Percentiles rank a stretch among this genome's conserved stretches.
phyloP scores from a whole-genome alignment of 768 basidiomycete genomes.

The Rhizopogon vesiculosus region DNA sequence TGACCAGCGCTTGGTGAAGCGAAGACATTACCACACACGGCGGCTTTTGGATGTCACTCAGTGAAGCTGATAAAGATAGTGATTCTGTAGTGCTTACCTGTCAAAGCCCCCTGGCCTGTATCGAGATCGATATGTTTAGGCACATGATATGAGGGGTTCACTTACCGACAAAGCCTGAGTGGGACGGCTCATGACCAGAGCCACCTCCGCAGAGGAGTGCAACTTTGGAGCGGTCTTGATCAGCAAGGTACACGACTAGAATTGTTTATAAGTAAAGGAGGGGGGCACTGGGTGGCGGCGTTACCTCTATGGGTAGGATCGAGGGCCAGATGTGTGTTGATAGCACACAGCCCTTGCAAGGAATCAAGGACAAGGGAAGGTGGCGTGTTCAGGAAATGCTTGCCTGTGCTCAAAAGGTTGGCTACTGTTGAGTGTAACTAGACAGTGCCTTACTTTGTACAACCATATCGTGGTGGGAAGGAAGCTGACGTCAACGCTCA shows the following conservation, averaged over 20 bases:
- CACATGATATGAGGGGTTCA: background rate
- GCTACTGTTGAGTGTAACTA: background rate
- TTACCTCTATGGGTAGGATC: slow-evolving; percentile 71
- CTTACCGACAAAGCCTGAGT: slow-evolving; percentile 85
- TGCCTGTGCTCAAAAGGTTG: slow-evolving; percentile 26
- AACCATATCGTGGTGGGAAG: slow-evolving; percentile 7
- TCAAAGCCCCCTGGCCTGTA: slow-evolving; percentile 72
- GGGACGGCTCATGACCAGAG: slow-evolving; percentile 88
- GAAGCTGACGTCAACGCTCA: too few relatives aligned
- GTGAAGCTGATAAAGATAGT: background rate
- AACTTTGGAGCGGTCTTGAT: slow-evolving; percentile 61
- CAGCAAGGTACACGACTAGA: slow-evolving; percentile 58
- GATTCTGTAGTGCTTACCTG: slow-evolving; percentile 36
- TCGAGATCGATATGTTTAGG: background rate
- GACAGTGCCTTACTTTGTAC: slow-evolving; percentile 10
- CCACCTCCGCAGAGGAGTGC: slow-evolving; percentile 82
- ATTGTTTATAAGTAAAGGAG: background rate
- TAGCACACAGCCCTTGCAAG: slow-evolving; percentile 61
- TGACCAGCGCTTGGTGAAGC: slow-evolving; percentile 87
- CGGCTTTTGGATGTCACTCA: slow-evolving; percentile 35
- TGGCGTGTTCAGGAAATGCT: slow-evolving; percentile 78
- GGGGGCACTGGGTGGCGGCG: background rate
- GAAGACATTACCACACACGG: slow-evolving; percentile 87
- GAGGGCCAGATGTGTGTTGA: slow-evolving; percentile 70
- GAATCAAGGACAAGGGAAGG: slow-evolving; percentile 73